Base-by-base conservation (phyloP, 306 rosid species). In the Gleditsia sinensis region DNA sequence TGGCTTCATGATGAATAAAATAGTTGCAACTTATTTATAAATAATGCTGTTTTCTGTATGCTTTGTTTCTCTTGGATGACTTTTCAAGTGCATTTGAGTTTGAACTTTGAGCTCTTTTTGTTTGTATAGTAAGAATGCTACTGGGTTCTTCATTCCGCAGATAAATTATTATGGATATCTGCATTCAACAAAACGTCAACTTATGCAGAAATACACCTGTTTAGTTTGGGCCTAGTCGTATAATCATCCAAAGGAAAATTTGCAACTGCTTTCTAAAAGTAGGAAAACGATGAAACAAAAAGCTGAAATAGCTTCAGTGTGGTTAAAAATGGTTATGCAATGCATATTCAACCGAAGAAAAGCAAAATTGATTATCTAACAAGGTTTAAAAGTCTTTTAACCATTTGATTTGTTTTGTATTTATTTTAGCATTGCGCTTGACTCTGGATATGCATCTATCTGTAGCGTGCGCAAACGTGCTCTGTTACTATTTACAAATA, bases 1-100 rank as follows among this genome's bases (percentile, higher is more conserved):
- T 83, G 14, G 75, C 39, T 37, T 51, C 46, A 28, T 63, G 57
- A 34, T 72, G 42, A 84, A 89, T 89, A 80, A 86, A 81, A 30
- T 66, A 46, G 83, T 42, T 58, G 73, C 75, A 66, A 74, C 49
- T 75, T 72, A 50, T 67, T 64, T 74, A 77, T 82, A 57, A 20
- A 30, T 46, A 28, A 8, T 42, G 20, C 21, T 27, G 21, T 13
- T 66, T 54, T 67, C 43, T 50, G 61, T 3, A 37, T 42, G 1
- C 11, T 7, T 34, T 69, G 40, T 32, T 42, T 58, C 62, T 45
- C 53, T n/a, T 34, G 45, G 36, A 9, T 54, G 30, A 54, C 14
- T 57, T 33, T 25, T 28, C 28, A 58, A 56, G 42, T 32, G 48
- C 19, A 5, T 73, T 59, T 76, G 71, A 65, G 42, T 75, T 7